phyloP scores from a whole-genome alignment of 306 rosid genomes.

The Cicer chorassanicum region DNA sequence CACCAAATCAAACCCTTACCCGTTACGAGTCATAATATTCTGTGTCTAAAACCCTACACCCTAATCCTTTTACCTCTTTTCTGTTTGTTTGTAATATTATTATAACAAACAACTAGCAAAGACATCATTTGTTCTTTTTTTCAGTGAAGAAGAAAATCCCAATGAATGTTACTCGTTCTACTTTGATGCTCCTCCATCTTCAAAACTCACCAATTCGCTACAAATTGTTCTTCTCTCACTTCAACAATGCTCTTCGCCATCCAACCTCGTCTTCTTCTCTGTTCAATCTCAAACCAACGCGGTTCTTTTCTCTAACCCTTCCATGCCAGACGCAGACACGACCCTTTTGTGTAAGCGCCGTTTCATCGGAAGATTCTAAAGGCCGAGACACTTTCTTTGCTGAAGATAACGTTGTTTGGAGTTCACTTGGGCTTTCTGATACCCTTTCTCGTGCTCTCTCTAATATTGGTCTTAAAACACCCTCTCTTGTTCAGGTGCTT shows the following conservation, averaged over 20 bases:
- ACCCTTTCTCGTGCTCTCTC: constrained; percentile 72
- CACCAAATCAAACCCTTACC: no score
- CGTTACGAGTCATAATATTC: no score
- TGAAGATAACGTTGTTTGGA: constrained; percentile 79
- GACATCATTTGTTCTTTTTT: no score
- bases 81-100: no score
- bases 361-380: constrained; percentile 43
- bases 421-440: constrained; percentile 78
- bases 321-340: constrained; percentile 48
- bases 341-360: constrained; percentile 47
- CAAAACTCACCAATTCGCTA: constrained; percentile 57
- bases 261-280: constrained; percentile 46
- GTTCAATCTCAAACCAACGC: constrained; percentile 41
- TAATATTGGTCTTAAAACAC: constrained; percentile 71
- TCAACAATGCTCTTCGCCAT: constrained; percentile 47
- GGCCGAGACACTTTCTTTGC: constrained; percentile 76
- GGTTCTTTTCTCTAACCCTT: constrained; percentile 44
- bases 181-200: constrained; percentile 56
- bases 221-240: constrained; percentile 58
- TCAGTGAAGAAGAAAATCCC: background rate
- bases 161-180: constrained; percentile 54
- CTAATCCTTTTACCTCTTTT: no score
- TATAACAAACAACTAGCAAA: no score
- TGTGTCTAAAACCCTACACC: no score
- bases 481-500: constrained; percentile 80